Evolutionary conservation across 768 basidiomycete species (phyloP).

Genomic region (Plicaturopsis crispa): DNA sequence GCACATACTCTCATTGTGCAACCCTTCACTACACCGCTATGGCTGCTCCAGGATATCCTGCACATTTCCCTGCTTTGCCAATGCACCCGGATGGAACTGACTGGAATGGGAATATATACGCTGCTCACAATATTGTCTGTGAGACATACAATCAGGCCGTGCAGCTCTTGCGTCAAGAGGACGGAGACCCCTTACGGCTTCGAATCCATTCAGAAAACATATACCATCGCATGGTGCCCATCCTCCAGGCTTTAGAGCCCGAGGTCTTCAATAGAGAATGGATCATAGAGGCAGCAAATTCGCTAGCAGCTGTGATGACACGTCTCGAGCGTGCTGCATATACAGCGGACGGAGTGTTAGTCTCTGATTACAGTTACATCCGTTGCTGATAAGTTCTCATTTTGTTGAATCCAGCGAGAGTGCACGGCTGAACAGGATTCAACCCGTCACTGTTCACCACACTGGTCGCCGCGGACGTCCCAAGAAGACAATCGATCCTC

Average conservation of each 20-base stretch:
- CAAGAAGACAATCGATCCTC: constrained; percentile 6
- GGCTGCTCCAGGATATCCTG: no score
- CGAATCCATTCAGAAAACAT: constrained; percentile 7
- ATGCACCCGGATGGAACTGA: constrained; percentile 1
- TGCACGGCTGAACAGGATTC: neutral
- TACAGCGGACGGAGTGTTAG: neutral
- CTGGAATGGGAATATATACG: constrained; percentile 8
- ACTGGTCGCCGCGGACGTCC: constrained; percentile 8
- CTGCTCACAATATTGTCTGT: constrained; percentile 1
- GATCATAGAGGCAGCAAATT: constrained; percentile 1
- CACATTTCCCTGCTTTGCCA: constrained; percentile 5
- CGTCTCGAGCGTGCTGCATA: neutral
- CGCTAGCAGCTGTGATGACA: neutral
- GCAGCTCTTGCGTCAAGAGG: constrained; percentile 5
- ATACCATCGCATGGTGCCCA: constrained; percentile 2
- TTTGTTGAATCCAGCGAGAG: neutral
- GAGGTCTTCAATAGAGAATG: constrained; percentile 5
- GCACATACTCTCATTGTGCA: no score
- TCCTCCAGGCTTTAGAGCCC: constrained; percentile 5
- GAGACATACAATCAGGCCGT: constrained; percentile 5
- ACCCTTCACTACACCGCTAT: no score
- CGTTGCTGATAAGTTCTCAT: neutral
- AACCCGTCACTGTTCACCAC: neutral
- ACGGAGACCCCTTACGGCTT: constrained; percentile 9
- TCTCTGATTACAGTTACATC: neutral